Percentiles rank a stretch among this genome's conserved stretches.
phyloP scores from a whole-genome alignment of 495 filamentous ascomycete species.

The Trichoderma virens region DNA sequence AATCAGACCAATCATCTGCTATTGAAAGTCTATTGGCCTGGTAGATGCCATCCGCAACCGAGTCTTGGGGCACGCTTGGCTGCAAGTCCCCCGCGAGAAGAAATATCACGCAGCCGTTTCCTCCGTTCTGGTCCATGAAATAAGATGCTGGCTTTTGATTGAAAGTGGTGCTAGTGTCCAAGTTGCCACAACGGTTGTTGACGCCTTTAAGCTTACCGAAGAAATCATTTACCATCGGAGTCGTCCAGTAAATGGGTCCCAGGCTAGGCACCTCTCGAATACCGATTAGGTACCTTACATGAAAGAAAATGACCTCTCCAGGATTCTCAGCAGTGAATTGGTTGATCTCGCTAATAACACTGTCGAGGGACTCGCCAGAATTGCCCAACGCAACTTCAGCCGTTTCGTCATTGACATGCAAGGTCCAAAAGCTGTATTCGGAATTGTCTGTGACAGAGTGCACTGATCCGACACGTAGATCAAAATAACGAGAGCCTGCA shows the following conservation, averaged over 20 bases:
- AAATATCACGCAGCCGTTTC: conserved; percentile 19
- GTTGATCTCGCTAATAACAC: conserved; percentile 26
- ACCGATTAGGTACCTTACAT: conserved; percentile 22
- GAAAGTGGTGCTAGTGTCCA: conserved; percentile 16
- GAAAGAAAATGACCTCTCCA: conserved; percentile 27
- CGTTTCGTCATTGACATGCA: conserved; percentile 18
- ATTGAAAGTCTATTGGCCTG: conserved; percentile 8
- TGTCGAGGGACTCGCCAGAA: conserved; percentile 20
- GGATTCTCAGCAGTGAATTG: conserved; percentile 23
- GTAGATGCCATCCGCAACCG: conserved; percentile 19
- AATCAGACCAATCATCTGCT: conserved; percentile 19
- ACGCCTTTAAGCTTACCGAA: conserved; percentile 16
- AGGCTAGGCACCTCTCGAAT: conserved; percentile 16
- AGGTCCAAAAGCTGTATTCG: conserved; percentile 16
- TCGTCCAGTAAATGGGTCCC: conserved; percentile 18
- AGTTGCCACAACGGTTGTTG: conserved; percentile 18
- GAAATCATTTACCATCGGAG: conserved; percentile 14
- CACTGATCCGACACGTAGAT: conserved; percentile 21
- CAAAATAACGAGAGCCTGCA: conserved; percentile 24
- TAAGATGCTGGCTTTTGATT: conserved; percentile 16
- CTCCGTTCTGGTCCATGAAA: conserved; percentile 19
- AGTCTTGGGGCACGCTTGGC: conserved; percentile 12
- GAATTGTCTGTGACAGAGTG: conserved; percentile 12
- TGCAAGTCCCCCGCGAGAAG: conserved; percentile 15
- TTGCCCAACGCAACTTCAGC: conserved; percentile 19